Conservation (phyloP, 2,329 filamentous ascomycete genomes). For the Aspergillus floridensis region DNA sequence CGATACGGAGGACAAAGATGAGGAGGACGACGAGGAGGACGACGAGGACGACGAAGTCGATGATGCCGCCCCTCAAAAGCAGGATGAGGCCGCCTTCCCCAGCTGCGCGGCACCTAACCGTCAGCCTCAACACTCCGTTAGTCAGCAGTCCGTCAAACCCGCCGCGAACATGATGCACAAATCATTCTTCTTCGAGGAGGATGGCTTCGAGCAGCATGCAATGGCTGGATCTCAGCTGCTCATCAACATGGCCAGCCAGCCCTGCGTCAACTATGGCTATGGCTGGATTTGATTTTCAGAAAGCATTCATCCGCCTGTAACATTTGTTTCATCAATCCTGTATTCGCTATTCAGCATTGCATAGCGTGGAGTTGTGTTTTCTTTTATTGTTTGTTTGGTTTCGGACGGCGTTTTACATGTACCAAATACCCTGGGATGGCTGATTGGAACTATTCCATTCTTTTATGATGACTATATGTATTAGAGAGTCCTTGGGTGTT, state of each 20-base stretch:
- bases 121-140: neutral
- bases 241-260: constrained; percentile 24
- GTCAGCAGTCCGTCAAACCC: constrained; percentile 24
- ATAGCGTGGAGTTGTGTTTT: constrained; percentile 32
- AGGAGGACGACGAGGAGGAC: constrained; percentile 56
- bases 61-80: constrained; percentile 18
- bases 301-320: constrained; percentile 6
- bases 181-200: constrained; percentile 36
- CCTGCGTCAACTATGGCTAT: constrained; percentile 37
- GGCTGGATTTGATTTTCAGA: constrained; percentile 30
- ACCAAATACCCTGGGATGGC: constrained; percentile 27
- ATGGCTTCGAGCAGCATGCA: constrained; percentile 25
- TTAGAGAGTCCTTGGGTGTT: constrained; percentile 12
- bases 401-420: constrained; percentile 18
- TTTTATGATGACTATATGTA: constrained; percentile 8
- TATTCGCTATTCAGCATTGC: constrained; percentile 21
- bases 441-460: constrained; percentile 12
- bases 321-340: constrained; percentile 13
- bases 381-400: constrained; percentile 15
- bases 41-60: constrained; percentile 39
- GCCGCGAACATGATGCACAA: constrained; percentile 29
- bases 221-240: constrained; percentile 26
- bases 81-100: constrained; percentile 11
- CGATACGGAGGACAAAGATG: constrained; percentile 55
- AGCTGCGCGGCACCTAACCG: neutral